Percentiles rank a stretch among this genome's conserved stretches.
Evolutionary conservation across 495 filamentous ascomycete genomes (phyloP).

Genomic region (Aspergillus biplanus): DNA sequence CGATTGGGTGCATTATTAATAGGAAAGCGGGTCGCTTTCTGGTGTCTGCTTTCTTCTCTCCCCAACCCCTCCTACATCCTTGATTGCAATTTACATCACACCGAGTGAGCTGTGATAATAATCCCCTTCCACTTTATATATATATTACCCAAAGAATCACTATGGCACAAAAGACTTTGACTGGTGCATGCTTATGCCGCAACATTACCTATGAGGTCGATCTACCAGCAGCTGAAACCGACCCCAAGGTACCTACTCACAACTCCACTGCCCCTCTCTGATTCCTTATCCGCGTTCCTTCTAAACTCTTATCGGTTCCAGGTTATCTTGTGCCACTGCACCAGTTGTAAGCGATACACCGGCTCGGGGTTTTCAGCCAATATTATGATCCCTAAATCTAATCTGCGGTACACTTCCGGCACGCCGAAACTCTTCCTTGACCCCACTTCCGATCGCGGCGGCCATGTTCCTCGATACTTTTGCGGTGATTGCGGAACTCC

Average conservation of each 20-base stretch:
- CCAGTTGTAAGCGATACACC: constrained; percentile 35
- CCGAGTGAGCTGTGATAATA: too few species aligned
- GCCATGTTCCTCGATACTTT: constrained; percentile 24
- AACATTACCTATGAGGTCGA: constrained; percentile 32
- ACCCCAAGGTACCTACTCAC: constrained; percentile 26
- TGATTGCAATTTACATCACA: background rate
- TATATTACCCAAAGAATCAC: background rate
- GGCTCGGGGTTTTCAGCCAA: constrained; percentile 36
- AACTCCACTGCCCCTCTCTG: background rate
- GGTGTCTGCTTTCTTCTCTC: background rate
- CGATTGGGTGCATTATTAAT: background rate
- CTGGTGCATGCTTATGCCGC: constrained; percentile 32
- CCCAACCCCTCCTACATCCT: constrained; percentile 2
- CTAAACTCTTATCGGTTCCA: constrained; percentile 2
- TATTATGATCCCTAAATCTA: constrained; percentile 25
- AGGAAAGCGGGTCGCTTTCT: background rate
- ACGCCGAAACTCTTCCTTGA: constrained; percentile 29
- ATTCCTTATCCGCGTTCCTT: background rate
- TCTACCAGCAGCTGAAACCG: constrained; percentile 23
- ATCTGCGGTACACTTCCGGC: constrained; percentile 25
- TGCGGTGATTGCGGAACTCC: constrained; percentile 34
- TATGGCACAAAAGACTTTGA: constrained; percentile 22
- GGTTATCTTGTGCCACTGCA: constrained; percentile 39
- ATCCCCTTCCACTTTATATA: too few species aligned
- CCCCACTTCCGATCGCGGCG: constrained; percentile 20